phyloP scores from a whole-genome alignment of 768 basidiomycete species.

The Boletus sensibilis region DNA sequence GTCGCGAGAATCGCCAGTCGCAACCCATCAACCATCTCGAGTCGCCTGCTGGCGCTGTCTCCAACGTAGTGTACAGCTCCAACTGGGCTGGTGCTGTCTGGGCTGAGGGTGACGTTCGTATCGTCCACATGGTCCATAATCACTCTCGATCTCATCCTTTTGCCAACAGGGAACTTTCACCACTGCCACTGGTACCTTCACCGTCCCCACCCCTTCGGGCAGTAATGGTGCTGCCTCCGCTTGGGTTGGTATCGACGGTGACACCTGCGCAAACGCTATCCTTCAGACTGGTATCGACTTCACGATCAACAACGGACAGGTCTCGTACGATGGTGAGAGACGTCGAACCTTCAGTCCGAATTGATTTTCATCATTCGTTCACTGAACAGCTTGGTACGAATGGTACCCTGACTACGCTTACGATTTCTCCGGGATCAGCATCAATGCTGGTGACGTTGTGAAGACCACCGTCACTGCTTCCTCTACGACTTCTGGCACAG shows the following conservation, averaged over 20 bases:
- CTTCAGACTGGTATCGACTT: slow-evolving; percentile 23
- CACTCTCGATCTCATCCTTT: background rate
- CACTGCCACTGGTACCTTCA: slow-evolving; percentile 18
- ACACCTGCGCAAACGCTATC: slow-evolving; percentile 10
- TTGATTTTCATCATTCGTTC: background rate
- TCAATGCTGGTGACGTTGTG: slow-evolving; percentile 19
- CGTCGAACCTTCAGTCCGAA: no score
- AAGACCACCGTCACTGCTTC: slow-evolving; percentile 14
- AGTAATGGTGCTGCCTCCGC: slow-evolving; percentile 11
- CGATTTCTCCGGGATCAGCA: slow-evolving; percentile 12
- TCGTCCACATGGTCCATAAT: background rate
- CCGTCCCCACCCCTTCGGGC: slow-evolving; percentile 17
- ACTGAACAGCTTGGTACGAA: slow-evolving; percentile 23
- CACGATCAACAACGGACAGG: background rate
- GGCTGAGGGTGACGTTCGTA: slow-evolving; percentile 9
- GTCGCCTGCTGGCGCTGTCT: background rate
- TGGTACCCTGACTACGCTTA: slow-evolving; percentile 19
- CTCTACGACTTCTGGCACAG: slow-evolving; percentile 20
- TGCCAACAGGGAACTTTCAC: slow-evolving; percentile 20
- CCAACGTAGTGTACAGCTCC: slow-evolving; percentile 13
- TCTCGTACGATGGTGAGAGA: slow-evolving; percentile 16
- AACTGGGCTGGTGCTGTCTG: slow-evolving; percentile 22
- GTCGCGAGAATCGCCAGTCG: slow-evolving; percentile 13
- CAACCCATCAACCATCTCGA: slow-evolving; percentile 5
- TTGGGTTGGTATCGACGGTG: slow-evolving; percentile 28